Evolutionary conservation across 2,329 filamentous ascomycete species (phyloP), one percentile per base, ranked within the genome.

Genomic region (Orbilia brochopaga): DNA sequence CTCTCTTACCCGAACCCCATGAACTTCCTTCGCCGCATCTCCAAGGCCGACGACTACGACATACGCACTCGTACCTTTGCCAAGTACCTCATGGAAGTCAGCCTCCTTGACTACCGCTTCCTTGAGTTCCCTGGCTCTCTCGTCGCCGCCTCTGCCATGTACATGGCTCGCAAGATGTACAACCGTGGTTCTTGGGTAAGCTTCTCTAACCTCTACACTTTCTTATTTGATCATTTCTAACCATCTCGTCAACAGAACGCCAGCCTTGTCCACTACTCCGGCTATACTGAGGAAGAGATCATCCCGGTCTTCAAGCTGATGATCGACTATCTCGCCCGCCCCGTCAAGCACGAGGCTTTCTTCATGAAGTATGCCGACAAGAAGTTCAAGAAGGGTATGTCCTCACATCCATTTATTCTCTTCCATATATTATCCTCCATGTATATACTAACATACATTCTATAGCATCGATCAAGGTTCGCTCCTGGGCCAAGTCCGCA

Each of bases 351-450:
- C 78, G 93, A 97, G 79, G 95, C 94, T 40, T 97, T 99, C 84
- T 97, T 97, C 85, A 96, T 96, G 86, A 99, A 99, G 82, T 99
- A 99, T 80, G 94, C 94, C 64, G 96, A 91, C 86, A 99, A 97
- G 85, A 97, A 96, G 82, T 99, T 97, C 82, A 83, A 97, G 77
- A 99, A 99, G 83, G 92, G 93, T 96, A 87, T 82, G 85, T 77
- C 4, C 6, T 65, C 27, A 54, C 17, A 5, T 23, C 21, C 27
- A 30, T 15, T 35, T 19, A 2, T 2, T 11, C 17, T 24, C 8
- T 23, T 2, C 1, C 2, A 11, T 24, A 24, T 27, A 8, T 1
- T 57, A 24, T 57, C n/a, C 2, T 42, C 13, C 5, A 42, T 6
- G 37, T 42, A n/a, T 17, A 48, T 72, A 57, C 76, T 79, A 67